Conservation (phyloP, 306 rosid genomes). For the Mimosa bimucronata region DNA sequence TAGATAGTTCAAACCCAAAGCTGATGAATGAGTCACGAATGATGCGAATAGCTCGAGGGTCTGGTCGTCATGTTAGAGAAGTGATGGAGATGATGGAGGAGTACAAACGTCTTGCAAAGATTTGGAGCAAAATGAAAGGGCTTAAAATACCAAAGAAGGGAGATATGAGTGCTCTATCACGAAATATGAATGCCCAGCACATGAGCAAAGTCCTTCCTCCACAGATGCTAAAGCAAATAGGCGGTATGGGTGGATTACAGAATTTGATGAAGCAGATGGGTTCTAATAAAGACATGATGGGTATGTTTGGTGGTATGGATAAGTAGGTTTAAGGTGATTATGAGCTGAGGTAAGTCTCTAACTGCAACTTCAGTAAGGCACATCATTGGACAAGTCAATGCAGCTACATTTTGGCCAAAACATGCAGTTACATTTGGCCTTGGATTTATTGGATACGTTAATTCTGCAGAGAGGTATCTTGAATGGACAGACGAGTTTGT, state of each 20-base stretch:
- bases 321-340: neutral
- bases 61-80: slow-evolving; percentile 64
- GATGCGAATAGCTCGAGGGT: slow-evolving; percentile 74
- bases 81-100: slow-evolving; percentile 76
- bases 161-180: slow-evolving; percentile 62
- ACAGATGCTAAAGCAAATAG: slow-evolving; percentile 76
- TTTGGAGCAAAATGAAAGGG: slow-evolving; percentile 73
- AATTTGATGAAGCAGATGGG: slow-evolving; percentile 82
- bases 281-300: slow-evolving; percentile 49
- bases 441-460: neutral
- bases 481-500: neutral
- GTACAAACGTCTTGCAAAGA: slow-evolving; percentile 76
- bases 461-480: slow-evolving; percentile 23
- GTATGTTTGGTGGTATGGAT: slow-evolving; percentile 27
- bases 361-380: neutral
- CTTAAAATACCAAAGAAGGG: slow-evolving; percentile 75
- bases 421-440: neutral
- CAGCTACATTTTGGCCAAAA: slow-evolving; percentile 11
- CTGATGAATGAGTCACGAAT: slow-evolving; percentile 68
- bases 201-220: slow-evolving; percentile 81
- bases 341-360: neutral
- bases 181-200: slow-evolving; percentile 77
- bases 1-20: slow-evolving; percentile 72
- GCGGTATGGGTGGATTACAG: slow-evolving; percentile 78
- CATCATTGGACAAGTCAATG: neutral